A percentile compares a stretch with the other conserved stretches of the same genome.
phyloP scores from a whole-genome alignment of 176 grass and related monocot genomes.

The Pharus latifolius region DNA sequence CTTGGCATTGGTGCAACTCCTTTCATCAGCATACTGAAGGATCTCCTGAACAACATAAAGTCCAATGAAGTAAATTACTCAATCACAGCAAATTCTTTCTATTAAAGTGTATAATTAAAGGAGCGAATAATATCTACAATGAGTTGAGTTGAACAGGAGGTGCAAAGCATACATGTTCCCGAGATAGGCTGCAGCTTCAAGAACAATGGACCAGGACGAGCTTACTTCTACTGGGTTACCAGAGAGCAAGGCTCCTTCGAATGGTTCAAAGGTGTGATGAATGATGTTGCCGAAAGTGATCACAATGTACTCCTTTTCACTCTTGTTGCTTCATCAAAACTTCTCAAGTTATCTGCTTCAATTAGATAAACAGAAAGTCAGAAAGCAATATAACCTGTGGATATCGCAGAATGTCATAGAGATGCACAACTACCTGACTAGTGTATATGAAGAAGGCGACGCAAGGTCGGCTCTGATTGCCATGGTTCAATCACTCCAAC shows the following conservation, averaged over 20 bases:
- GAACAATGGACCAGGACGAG: conserved; percentile 43
- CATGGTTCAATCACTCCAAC: conserved; percentile 93
- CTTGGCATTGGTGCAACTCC: conserved; percentile 77
- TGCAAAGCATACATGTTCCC: conserved; percentile 17
- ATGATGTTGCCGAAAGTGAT: conserved; percentile 60
- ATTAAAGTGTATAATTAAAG: neutral
- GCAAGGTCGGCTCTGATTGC: conserved; percentile 88
- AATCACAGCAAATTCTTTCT: neutral
- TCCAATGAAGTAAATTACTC: conserved; percentile 32
- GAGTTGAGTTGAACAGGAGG: conserved; percentile 27
- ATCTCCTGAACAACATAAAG: conserved; percentile 68
- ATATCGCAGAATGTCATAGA: conserved; percentile 82
- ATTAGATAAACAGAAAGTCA: neutral
- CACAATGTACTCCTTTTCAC: conserved; percentile 33
- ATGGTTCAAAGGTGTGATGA: conserved; percentile 91
- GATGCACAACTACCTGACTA: conserved; percentile 99
- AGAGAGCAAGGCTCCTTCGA: conserved; percentile 80
- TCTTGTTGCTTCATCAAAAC: conserved; percentile 1
- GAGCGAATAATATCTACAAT: neutral
- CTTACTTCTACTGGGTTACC: conserved; percentile 77
- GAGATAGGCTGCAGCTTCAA: conserved; percentile 25
- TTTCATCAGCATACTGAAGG: conserved; percentile 83
- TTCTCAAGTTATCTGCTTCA: neutral
- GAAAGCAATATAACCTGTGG: conserved; percentile 17
- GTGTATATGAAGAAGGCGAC: conserved; percentile 99